Evolutionary conservation across 208 protist genomes (phyloP), one percentile per base, ranked within the genome.

Genomic region (Leishmania lainsoni): DNA sequence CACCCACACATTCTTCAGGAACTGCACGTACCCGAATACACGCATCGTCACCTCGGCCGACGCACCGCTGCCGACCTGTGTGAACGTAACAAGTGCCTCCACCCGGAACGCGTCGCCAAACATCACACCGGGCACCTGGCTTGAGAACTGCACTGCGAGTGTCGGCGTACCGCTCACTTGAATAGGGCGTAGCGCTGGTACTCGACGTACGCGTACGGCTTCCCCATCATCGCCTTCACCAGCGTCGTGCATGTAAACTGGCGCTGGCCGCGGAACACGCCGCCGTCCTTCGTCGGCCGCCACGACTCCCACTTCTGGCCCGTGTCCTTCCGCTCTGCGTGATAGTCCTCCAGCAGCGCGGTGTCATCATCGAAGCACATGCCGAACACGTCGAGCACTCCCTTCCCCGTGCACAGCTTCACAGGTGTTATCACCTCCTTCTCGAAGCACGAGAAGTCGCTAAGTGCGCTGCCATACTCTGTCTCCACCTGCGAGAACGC

Each of bases 101-200:
- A 65, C 85, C 48, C 91, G 91, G 63, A 94, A 94, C 26, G 89
- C 78, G n/a, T 92, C 89, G 39, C 84, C 75, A 76, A 90, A 92
- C 89, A 89, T 91, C 35, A 92, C 89, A 29, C 89, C 88, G 4
- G 83, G 74, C 5, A 87, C 83, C 84, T 94, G 91, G 59, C 86
- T 89, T 54, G 91, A 94, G 49, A 92, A 86, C 73, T 94, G 91
- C 59, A 93, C 83, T 56, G 88, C 72, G 51, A 94, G 76, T n/a
- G 86, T 91, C 32, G 89, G 89, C 75, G 59, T 68, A 35, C 85
- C 89, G 54, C 69, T 81, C 42, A 94, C 70, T 90, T 92, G 81
- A 91, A 75, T 59, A 94, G 83, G 8, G 87, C 88, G 75, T 92
- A 94, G 42, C 89, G 86, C 76, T 94, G 83, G 78, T 92, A 93